Base-by-base conservation (phyloP, 768 basidiomycete species). In the Podaxis rugospora region DNA sequence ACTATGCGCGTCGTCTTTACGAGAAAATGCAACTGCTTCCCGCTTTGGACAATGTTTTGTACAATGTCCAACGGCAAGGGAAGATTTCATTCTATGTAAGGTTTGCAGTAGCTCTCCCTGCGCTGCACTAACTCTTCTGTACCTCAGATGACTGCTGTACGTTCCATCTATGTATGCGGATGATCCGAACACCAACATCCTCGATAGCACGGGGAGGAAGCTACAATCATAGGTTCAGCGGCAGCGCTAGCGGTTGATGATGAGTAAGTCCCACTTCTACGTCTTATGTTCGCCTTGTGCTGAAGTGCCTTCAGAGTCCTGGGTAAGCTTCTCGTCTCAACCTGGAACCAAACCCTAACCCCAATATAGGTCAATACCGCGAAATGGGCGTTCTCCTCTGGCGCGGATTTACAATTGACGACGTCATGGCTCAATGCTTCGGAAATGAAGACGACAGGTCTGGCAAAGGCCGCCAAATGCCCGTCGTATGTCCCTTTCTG, bases 21-120 rank as follows among this genome's bases (percentile, higher is more conserved):
- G 86, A 89, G 71, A 76, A 87, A 60, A 93, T 93, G 89, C 82
- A 83, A 58, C 78, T 92, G 32, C 75, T 93, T 57, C 95, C 95
- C 0, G 85, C 87, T 42, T 75, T 95, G 70, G 95, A 97, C 75
- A 94, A 87, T 65, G 78, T 96, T 37, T 79, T 98, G 14, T 92
- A 94, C 74, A 95, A 95, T 66, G 86, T 95, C 7, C 95, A 98
- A 70, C 84, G 95, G 6, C 95, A 98, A 72, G 95, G 95, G 27
- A 93, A 92, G 73, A 93, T 93, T 65, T 90, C 90, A 4, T 94
- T 93, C 72, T 94, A 93, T 70, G 93, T 92, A 70, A 67, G 76
- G 21, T 58, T 55, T 7, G 51, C 51, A 0, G 32, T 37, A 14
- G 62, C 21, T 58, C 7, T 44, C 10, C 37, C 46, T 35, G 13